Percentiles rank a stretch among this genome's conserved stretches.
These are phyloP conservation scores for Leccinum barrowsii DNA, from an alignment of 768 basidiomycete species.

Conservation along the genomic window DNA sequence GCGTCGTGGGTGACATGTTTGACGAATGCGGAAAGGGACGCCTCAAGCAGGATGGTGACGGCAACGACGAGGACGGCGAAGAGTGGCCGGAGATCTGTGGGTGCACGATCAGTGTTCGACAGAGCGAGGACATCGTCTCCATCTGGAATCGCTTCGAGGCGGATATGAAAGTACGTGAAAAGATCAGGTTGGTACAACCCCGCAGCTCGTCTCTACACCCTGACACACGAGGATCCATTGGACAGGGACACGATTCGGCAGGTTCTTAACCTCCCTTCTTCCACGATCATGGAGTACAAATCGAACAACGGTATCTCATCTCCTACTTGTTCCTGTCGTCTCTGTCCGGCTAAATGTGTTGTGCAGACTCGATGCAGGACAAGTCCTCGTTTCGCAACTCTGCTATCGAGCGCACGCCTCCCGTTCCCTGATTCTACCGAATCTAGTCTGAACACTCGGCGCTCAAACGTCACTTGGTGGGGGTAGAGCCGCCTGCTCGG, in stretches of 20 bases:
- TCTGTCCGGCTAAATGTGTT: constrained; percentile 1
- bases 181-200: constrained; percentile 62
- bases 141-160: constrained; percentile 87
- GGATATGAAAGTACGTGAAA: constrained; percentile 72
- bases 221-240: constrained; percentile 3
- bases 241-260: constrained; percentile 74
- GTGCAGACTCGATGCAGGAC: constrained; percentile 82
- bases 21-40: constrained; percentile 50
- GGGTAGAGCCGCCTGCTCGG: neutral
- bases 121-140: constrained; percentile 91
- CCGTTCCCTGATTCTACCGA: constrained; percentile 12
- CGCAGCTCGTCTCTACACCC: constrained; percentile 28
- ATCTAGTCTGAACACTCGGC: neutral
- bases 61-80: constrained; percentile 36
- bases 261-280: constrained; percentile 70
- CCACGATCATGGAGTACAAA: constrained; percentile 92
- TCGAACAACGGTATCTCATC: constrained; percentile 70
- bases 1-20: constrained; percentile 88
- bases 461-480: neutral
- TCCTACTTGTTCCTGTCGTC: neutral
- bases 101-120: constrained; percentile 90
- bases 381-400: constrained; percentile 80
- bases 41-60: constrained; percentile 28
- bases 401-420: constrained; percentile 45
- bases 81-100: constrained; percentile 88